These are phyloP conservation scores for Barnettozyma vustinii DNA, from an alignment of 805 yeast genomes.

Conservation along the genomic window DNA sequence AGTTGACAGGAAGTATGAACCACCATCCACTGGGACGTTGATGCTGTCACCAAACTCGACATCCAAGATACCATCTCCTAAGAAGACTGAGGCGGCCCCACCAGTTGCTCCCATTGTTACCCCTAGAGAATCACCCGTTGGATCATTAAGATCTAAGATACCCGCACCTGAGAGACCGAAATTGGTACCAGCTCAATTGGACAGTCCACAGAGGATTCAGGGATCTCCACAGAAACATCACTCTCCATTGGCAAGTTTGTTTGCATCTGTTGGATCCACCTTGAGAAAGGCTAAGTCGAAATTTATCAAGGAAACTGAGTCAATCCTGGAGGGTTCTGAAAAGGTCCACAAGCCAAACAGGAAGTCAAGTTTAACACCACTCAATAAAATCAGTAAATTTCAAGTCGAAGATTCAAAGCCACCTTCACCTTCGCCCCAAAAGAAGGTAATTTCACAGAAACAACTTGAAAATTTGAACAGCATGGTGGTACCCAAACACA, in stretches of 20 bases:
- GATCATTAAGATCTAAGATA: conserved; percentile 3
- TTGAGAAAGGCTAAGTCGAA: conserved; percentile 20
- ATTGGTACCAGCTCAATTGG: conserved; percentile 5
- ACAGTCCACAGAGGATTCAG: conserved; percentile 7
- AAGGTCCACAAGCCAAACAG: conserved; percentile 4
- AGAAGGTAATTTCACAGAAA: background rate
- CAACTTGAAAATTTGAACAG: conserved; percentile 10
- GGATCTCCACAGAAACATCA: conserved; percentile 7
- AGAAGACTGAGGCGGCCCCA: conserved; percentile 1
- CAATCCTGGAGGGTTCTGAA: conserved; percentile 5
- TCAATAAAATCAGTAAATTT: background rate
- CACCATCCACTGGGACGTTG: conserved; percentile 6
- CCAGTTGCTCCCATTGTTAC: background rate
- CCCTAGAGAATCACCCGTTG: background rate
- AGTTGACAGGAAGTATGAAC: conserved; percentile 4
- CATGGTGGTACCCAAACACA: conserved; percentile 10
- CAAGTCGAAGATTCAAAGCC: background rate
- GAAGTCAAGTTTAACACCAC: background rate
- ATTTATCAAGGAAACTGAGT: conserved; percentile 17
- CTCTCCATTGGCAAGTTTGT: conserved; percentile 24
- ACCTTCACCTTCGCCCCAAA: background rate
- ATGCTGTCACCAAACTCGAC: conserved; percentile 8
- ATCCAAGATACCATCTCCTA: conserved; percentile 7
- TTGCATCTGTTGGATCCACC: conserved; percentile 23
- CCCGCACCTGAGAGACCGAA: background rate